Conservation (phyloP, 371 early-diverging fungal species). For the Circinella umbellata region DNA sequence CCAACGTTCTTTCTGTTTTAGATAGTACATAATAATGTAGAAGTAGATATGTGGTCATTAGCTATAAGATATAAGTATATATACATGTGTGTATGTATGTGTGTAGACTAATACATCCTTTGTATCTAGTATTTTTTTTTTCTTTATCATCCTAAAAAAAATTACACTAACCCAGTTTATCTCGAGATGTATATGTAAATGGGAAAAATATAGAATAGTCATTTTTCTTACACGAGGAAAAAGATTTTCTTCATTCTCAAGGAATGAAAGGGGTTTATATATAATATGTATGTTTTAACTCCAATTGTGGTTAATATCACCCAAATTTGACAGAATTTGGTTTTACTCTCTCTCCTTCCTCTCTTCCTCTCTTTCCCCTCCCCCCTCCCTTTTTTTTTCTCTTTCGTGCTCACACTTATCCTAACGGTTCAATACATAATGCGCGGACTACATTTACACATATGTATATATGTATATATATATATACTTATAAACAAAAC, state of each 20-base stretch:
- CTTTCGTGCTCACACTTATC: constrained; percentile 10
- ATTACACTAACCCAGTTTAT: no score
- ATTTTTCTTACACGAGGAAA: neutral
- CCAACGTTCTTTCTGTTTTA: neutral
- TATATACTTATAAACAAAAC: neutral
- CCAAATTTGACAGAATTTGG: constrained; percentile 10
- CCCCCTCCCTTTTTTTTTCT: neutral
- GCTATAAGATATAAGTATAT: neutral
- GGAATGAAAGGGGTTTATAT: neutral
- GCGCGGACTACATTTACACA: constrained; percentile 3
- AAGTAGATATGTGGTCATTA: neutral
- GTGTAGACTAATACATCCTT: neutral
- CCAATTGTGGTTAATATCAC: constrained; percentile 15
- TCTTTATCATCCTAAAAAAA: no score
- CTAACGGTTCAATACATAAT: constrained; percentile 14
- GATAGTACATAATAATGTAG: neutral
- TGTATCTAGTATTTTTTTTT: no score
- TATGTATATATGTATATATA: constrained; percentile 9
- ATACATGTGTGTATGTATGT: neutral
- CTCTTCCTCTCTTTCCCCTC: neutral
- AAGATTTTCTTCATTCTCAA: constrained; percentile 6
- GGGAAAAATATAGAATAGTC: constrained; percentile 1
- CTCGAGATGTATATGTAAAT: constrained; percentile 3
- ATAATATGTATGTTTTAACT: neutral
- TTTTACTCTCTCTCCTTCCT: neutral